Percentiles rank a stretch among this genome's conserved stretches.
Conservation (phyloP, 73 alveolate species). For the Paraurostyla sp. region DNA sequence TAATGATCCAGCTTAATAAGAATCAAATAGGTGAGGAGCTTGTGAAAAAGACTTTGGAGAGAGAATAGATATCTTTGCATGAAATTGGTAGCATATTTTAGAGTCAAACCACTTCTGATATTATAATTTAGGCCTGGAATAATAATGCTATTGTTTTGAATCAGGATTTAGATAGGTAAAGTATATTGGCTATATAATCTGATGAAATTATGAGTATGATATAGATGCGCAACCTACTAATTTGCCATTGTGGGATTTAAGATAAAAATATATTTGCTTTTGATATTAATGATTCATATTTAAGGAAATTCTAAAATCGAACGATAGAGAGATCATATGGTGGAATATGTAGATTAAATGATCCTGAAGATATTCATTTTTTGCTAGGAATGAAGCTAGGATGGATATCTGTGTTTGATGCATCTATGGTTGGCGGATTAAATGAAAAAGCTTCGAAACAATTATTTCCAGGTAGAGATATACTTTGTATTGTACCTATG, state of each 20-base stretch:
- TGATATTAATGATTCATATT: neutral
- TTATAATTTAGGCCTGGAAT: constrained; percentile 1
- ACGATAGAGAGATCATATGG: constrained; percentile 32
- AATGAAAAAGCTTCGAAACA: constrained; percentile 8
- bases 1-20: neutral
- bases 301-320: neutral
- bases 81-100: neutral
- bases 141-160: neutral
- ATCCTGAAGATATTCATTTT: neutral
- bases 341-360: neutral
- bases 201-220: neutral
- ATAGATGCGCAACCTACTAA: neutral
- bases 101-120: neutral
- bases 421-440: neutral
- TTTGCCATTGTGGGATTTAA: neutral
- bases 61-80: neutral
- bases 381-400: constrained; percentile 9
- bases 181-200: neutral
- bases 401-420: neutral
- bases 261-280: neutral
- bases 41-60: neutral
- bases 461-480: neutral
- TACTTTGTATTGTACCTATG: neutral
- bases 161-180: neutral
- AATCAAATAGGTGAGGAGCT: neutral